Percentiles rank a stretch among this genome's conserved stretches.
Conservation (phyloP, 1,284 basidiomycete species). For the Hortiboletus rubellus region DNA sequence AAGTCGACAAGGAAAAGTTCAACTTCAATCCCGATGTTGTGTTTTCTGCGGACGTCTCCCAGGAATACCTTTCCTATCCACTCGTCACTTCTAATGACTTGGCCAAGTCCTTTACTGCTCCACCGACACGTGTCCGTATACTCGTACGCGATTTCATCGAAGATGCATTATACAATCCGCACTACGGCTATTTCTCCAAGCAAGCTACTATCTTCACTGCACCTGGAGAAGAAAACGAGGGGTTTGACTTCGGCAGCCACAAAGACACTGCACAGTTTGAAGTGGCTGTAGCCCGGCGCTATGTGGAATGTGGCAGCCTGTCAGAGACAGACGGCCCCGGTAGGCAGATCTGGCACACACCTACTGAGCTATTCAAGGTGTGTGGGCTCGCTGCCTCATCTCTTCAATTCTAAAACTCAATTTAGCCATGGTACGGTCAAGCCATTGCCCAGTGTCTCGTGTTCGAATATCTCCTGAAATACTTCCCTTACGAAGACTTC, state of each 20-base stretch:
- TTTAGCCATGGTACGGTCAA: constrained; percentile 90
- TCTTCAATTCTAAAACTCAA: constrained; percentile 7
- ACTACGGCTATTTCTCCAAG: constrained; percentile 97
- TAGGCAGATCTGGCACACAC: constrained; percentile 97
- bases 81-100: constrained; percentile 77
- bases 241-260: constrained; percentile 72
- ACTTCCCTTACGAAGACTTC: constrained; percentile 95
- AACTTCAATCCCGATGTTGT: constrained; percentile 64
- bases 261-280: constrained; percentile 79
- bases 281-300: constrained; percentile 74
- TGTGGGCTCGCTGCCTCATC: constrained; percentile 25
- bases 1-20: constrained; percentile 50
- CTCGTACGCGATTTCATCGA: constrained; percentile 96
- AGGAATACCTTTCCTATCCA: constrained; percentile 55
- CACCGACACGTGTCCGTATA: constrained; percentile 88
- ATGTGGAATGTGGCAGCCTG: constrained; percentile 67
- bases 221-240: constrained; percentile 48
- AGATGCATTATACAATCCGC: constrained; percentile 94
- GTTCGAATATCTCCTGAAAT: constrained; percentile 89
- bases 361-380: constrained; percentile 97
- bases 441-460: constrained; percentile 88
- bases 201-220: constrained; percentile 86
- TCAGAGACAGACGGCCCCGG: constrained; percentile 67
- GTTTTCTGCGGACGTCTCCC: constrained; percentile 50
- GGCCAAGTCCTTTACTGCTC: constrained; percentile 46